Percentiles rank a stretch among this genome's conserved stretches.
These are phyloP conservation scores for Elaeis oleifera DNA, from an alignment of 202 grass and related monocot genomes.

Conservation along the genomic window DNA sequence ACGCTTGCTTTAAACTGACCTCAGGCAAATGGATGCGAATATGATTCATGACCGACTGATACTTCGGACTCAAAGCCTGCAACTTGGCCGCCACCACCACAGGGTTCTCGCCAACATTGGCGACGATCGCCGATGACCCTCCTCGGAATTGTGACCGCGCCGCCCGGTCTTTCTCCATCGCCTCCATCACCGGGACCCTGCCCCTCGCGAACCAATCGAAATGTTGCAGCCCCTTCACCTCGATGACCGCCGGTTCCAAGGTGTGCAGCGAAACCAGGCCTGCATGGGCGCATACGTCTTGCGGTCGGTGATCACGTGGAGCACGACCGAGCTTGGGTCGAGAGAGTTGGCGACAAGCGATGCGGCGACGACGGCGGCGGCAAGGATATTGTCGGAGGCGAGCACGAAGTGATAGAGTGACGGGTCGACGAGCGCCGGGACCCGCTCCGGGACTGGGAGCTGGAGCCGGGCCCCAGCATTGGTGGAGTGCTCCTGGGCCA, in stretches of 20 bases:
- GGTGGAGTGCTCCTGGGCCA: conserved; percentile 24
- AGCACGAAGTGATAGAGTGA: conserved; percentile 20
- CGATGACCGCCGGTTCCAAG: conserved; percentile 20
- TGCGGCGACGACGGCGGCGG: conserved; percentile 16
- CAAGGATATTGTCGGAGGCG: conserved; percentile 21
- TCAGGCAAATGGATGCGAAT: conserved; percentile 25
- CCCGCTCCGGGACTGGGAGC: conserved; percentile 17
- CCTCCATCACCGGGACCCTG: conserved; percentile 25
- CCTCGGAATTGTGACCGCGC: conserved; percentile 24
- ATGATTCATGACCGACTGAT: conserved; percentile 29
- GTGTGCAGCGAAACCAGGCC: conserved; percentile 23
- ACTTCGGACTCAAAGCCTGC: conserved; percentile 24
- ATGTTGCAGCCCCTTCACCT: conserved; percentile 26
- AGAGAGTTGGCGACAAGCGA: conserved; percentile 24
- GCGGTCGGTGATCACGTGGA: conserved; percentile 23
- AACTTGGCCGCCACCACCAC: conserved; percentile 23
- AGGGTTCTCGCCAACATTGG: conserved; percentile 20
- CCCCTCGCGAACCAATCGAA: conserved; percentile 26
- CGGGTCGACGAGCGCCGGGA: conserved; percentile 7
- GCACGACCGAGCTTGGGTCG: conserved; percentile 10
- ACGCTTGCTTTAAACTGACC: neutral
- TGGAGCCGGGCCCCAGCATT: conserved; percentile 19
- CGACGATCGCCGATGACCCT: conserved; percentile 15
- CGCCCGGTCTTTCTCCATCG: conserved; percentile 26
- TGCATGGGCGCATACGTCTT: conserved; percentile 29